Base-by-base conservation (phyloP, 2,329 filamentous ascomycete species). In the Chrysoporthe deuterocubensis region DNA sequence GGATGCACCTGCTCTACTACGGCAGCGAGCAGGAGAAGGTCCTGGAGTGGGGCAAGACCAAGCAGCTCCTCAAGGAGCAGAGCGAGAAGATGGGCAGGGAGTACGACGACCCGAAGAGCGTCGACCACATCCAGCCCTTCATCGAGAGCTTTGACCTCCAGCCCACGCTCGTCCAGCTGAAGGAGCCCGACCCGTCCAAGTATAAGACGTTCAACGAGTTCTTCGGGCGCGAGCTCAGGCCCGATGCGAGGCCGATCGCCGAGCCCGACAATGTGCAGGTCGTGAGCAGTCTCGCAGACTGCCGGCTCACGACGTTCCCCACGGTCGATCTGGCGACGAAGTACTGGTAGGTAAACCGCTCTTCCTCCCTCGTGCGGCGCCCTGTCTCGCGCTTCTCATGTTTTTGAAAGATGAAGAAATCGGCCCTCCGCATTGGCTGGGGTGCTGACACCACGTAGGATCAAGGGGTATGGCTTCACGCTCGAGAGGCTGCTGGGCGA, bases 1-100 rank as follows among this genome's bases (percentile, higher is more conserved):
- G 79, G 32, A 81, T 81, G 79, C 79, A 81, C 67, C 71, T 80
- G 42, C 75, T 81, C 18, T 81, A 81, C 73, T 81, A 81, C 70
- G 80, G 80, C 61, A 74, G 73, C 34, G 72, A 74, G 63, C 78
- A 81, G 69, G 76, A 79, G 68, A 76, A 76, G 50, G 73, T 74
- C 1, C 72, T 82, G 48, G 77, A 80, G 44, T 79, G 74, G 74
- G 71, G 78, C 60, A 71, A 71, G 16, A 76, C 76, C 1, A 71
- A 75, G 62, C 71, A 70, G 6, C 70, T 81, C 34, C 73, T 82
- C 43, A 73, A 76, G 62, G 72, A 74, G 11, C 79, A 82, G 70
- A 77, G 73, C 64, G 73, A 73, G 59, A 80, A 80, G 70, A 80
- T 82, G 78, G 80, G 80, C 32, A 70, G 66, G 59, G 73, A 78